A percentile compares a stretch with the other conserved stretches of the same genome.
Evolutionary conservation across 2,329 filamentous ascomycete species (phyloP).

Genomic region (Colletotrichum gloeosporioides): DNA sequence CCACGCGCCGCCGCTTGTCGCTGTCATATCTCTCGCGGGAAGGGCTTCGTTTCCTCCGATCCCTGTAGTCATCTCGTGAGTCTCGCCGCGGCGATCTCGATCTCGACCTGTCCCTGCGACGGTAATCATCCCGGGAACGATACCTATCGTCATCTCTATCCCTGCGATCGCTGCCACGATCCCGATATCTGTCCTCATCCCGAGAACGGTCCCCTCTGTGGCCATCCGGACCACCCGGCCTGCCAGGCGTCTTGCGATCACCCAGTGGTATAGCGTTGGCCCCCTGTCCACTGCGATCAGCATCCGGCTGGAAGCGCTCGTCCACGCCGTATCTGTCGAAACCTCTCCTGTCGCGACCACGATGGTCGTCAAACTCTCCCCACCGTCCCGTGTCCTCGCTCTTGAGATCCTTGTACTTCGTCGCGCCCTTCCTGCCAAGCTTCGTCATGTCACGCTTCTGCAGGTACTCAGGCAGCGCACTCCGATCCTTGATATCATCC

Average conservation of each 20-base stretch:
- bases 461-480: conserved; percentile 87
- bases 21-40: conserved; percentile 60
- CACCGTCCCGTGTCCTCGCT: conserved; percentile 90
- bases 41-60: conserved; percentile 62
- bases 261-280: conserved; percentile 76
- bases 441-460: conserved; percentile 94
- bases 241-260: conserved; percentile 50
- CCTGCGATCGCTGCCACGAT: conserved; percentile 29
- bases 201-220: conserved; percentile 31
- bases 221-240: conserved; percentile 16
- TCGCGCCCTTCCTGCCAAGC: conserved; percentile 88
- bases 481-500: conserved; percentile 83
- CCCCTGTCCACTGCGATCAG: conserved; percentile 57
- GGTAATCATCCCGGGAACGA: conserved; percentile 36
- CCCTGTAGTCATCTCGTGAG: conserved; percentile 47
- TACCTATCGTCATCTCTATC: conserved; percentile 35
- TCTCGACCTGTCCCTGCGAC: conserved; percentile 44
- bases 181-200: conserved; percentile 45
- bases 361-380: conserved; percentile 67
- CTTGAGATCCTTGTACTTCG: conserved; percentile 87
- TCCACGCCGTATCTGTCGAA: conserved; percentile 55
- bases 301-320: conserved; percentile 72
- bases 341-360: conserved; percentile 31
- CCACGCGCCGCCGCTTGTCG: conserved; percentile 65
- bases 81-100: conserved; percentile 59